These are phyloP conservation scores for Nadsonia fulvescens DNA, from an alignment of 805 yeast species.

Conservation along the genomic window DNA sequence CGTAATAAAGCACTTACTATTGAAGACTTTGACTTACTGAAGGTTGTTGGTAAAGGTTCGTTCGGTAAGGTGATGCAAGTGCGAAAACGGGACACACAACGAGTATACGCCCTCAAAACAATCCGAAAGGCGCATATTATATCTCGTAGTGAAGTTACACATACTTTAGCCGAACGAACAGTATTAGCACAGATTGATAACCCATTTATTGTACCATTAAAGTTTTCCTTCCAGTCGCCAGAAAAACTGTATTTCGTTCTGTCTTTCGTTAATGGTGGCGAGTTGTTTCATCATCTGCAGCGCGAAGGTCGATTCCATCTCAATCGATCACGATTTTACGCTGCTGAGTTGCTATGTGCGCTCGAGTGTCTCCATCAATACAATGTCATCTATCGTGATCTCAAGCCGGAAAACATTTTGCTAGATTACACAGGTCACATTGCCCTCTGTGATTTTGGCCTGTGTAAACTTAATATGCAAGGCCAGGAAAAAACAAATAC, in stretches of 20 bases:
- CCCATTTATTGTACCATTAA: slow-evolving; percentile 91
- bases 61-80: slow-evolving; percentile 99
- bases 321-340: slow-evolving; percentile 80
- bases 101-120: slow-evolving; percentile 86
- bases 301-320: slow-evolving; percentile 76
- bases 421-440: slow-evolving; percentile 58
- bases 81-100: slow-evolving; percentile 83
- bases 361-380: slow-evolving; percentile 79
- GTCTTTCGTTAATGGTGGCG: slow-evolving; percentile 94
- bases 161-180: slow-evolving; percentile 89
- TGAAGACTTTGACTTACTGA: slow-evolving; percentile 81
- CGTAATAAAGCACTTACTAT: slow-evolving; percentile 48
- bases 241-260: slow-evolving; percentile 82
- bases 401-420: slow-evolving; percentile 88
- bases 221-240: slow-evolving; percentile 93
- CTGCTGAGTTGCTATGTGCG: slow-evolving; percentile 86
- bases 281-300: slow-evolving; percentile 84
- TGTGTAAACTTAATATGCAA: slow-evolving; percentile 89
- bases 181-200: slow-evolving; percentile 83
- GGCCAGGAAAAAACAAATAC: slow-evolving; percentile 73
- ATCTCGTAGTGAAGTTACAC: slow-evolving; percentile 85
- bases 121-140: slow-evolving; percentile 88
- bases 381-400: slow-evolving; percentile 89
- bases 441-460: slow-evolving; percentile 92
- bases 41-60: slow-evolving; percentile 95